Base-by-base conservation (phyloP, 2,329 filamentous ascomycete species). In the Colletotrichum cuscutae region DNA sequence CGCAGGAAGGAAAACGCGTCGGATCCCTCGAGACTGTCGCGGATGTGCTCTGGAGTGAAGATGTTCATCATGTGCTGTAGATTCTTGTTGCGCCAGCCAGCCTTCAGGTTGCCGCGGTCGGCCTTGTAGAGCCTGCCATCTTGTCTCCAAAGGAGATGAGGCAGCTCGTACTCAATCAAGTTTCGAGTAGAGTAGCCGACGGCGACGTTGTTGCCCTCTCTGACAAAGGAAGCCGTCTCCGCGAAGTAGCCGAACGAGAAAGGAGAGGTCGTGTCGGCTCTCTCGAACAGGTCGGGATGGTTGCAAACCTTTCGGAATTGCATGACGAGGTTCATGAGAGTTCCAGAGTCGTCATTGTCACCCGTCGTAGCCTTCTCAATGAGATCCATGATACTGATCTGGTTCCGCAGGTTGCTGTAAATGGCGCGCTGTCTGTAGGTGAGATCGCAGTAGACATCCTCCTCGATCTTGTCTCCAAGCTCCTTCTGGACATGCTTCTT, bases 401-500 rank as follows among this genome's bases (percentile, higher is more conserved):
- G 97, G 84, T 98, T 98, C 63, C 97, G 92, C 57, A 99, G 86
- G 78, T 95, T 98, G 77, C 91, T 89, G 83, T 99, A 99, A 84
- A 97, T 95, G 19, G 95, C 95, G 37, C 97, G 92, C 82, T 99
- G 97, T 76, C 97, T 93, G 83, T 98, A 98, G 0, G 97, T 98
- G 75, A 99, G 90, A 78, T 99, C 93, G 82, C 97, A 99, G 89
- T 96, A 98, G 72, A 99, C 90, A 78, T 99, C 97, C 74, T 95
- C 87, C 83, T 99, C 97, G 72, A 98, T 97, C 91, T 99, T 99
- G 89, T 99, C 97, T 59, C 97, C 97, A 61, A 99, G 91, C 82
- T 99, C 97, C 83, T 98, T 98, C 82, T 99, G 97, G 62, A 99
- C 97, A 82, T 99, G 96, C 86, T 98, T 98, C 91, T 99, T 99